Base-by-base conservation (phyloP, 352 stramenopile species). In the Globisporangium parvum region DNA sequence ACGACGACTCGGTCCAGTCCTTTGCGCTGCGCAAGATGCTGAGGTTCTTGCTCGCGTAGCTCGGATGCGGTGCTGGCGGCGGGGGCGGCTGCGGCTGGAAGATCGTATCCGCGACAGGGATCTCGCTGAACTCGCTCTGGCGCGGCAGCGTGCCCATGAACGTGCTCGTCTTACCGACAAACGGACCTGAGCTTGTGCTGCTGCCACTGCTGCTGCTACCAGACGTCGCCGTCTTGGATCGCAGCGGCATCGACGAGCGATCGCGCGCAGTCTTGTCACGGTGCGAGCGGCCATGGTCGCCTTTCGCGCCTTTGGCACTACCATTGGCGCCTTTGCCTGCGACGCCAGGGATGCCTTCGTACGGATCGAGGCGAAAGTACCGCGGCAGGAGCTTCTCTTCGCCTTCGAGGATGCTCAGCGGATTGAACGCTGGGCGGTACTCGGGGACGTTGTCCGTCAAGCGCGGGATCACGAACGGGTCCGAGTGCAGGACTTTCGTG, bases 391-490 rank as follows among this genome's bases (percentile, higher is more conserved):
- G 62, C 62, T 84, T 73, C 54, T 88, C 78, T 59, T 88, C 80
- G 20, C 65, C 67, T 26, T 83, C 61, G 23, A 91, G 71, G 54
- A 91, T 88, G 51, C 70, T 87, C 42, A 87, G 54, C 45, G 80
- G 78, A 55, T 91, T 91, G 57, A 88, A 80, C 51, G 65, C 71
- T 0, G 80, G 80, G 0, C 77, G 69, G 63, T 91, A 91, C 50
- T 83, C 77, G 14, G 63, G 53, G 40, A 88, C 80, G 57, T 87
- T 87, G 67, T 91, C 80, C 17, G 80, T 86, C 26, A 82, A 70
- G 28, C 80, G 67, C 18, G 80, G 80, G 59, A 91, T 91, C 37
- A 75, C 85, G 55, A 86, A 91, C 55, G 80, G 78, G 54, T 88
- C 78, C 5, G 60, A 79, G 21, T 70, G 56, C 33, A 87, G 56